Conservation (phyloP, 371 early-diverging fungal genomes). For the Massospora cicadina region DNA sequence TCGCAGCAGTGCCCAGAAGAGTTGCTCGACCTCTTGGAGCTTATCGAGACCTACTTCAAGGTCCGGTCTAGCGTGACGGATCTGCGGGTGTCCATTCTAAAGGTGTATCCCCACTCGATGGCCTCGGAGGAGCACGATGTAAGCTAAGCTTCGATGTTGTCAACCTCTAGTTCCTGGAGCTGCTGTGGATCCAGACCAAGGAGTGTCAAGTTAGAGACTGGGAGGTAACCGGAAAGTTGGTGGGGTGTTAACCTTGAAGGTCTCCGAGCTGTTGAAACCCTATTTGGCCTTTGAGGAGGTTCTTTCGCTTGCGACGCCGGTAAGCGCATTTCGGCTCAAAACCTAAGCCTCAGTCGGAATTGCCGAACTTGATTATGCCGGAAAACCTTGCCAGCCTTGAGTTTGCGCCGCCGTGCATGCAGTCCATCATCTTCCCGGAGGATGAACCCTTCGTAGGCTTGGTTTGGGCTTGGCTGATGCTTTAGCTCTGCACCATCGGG, state of each 20-base stretch:
- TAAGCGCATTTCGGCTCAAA: neutral
- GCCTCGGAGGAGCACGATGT: slow-evolving; percentile 34
- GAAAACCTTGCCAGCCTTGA: slow-evolving; percentile 35
- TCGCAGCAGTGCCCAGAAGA: slow-evolving; percentile 31
- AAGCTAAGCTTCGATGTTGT: slow-evolving; percentile 12
- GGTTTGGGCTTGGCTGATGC: slow-evolving; percentile 11
- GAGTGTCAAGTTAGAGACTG: slow-evolving; percentile 35
- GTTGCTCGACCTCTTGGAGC: slow-evolving; percentile 32
- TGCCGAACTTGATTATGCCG: slow-evolving; percentile 28
- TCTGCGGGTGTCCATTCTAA: slow-evolving; percentile 26
- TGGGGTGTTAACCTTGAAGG: neutral
- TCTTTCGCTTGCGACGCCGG: neutral
- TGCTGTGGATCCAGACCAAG: slow-evolving; percentile 46
- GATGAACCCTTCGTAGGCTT: slow-evolving; percentile 13
- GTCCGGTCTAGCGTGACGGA: slow-evolving; percentile 21
- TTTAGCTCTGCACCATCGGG: slow-evolving; percentile 34
- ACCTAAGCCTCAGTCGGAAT: neutral
- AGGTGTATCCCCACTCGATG: slow-evolving; percentile 28
- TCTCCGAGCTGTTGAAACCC: slow-evolving; percentile 6
- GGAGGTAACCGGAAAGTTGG: slow-evolving; percentile 22
- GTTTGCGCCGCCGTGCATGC: slow-evolving; percentile 12
- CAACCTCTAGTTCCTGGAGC: slow-evolving; percentile 29
- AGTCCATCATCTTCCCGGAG: slow-evolving; percentile 15
- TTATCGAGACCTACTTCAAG: slow-evolving; percentile 43
- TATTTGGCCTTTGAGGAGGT: neutral